Evolutionary conservation across 2,329 filamentous ascomycete species (phyloP), one percentile per base, ranked within the genome.

Genomic region (Sarocladium brachiariae): DNA sequence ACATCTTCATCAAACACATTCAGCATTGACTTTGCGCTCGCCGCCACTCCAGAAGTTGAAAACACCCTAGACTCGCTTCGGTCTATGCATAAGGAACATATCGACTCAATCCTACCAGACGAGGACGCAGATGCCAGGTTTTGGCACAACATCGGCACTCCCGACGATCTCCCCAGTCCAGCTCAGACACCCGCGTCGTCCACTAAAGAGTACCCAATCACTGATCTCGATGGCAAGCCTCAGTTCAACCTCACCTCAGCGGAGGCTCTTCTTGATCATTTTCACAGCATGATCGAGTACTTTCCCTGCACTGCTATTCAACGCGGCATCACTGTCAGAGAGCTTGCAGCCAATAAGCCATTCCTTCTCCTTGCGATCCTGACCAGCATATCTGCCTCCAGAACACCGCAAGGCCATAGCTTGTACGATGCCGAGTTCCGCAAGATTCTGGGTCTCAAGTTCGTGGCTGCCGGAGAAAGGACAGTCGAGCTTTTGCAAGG

Each of bases 401-500:
- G 59, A 9, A 72, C 73, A 16, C 57, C 76, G 19, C 74, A 76
- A 55, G 71, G 76, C 0, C 75, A 80, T 51, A 71, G 63, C 11
- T 64, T 77, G 2, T 79, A 82, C 38, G 78, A 81, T 23, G 72
- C 76, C 46, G 78, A 82, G 61, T 77, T 82, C 47, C 67, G 77
- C 25, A 80, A 79, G 57, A 69, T 78, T 0, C 56, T 81, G 16
- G 76, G 71, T 1, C 64, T 78, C 39, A 81, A 78, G 59, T 75
- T 78, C 35, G 74, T 83, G 1, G 70, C 78, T 0, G 70, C 73
- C 3, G 77, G 78, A 0, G 78, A 83, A 64, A 72, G 76, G 51
- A 79, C 69, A 13, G 52, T 83, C 21, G 78, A 83, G 55, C 56
- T 83, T 14, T 59, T 83, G 1, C 75, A 80, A 54, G 78, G 78